Evolutionary conservation across 2,329 filamentous ascomycete species (phyloP).

Genomic region (Orbilia javanica): DNA sequence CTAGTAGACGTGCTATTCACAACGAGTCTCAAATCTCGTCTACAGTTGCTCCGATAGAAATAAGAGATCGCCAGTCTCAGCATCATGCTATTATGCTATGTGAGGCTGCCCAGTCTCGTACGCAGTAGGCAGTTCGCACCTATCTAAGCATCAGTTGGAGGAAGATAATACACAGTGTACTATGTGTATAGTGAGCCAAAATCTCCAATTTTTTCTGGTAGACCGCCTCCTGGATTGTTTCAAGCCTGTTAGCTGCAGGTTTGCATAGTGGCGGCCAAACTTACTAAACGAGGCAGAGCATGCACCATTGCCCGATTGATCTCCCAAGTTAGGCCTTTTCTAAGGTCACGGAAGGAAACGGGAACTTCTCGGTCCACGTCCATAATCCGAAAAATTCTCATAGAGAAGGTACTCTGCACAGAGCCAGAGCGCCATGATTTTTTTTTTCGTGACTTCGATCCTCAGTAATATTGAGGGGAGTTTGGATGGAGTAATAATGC

Average conservation of each 20-base stretch:
- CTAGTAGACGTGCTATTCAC: not conserved
- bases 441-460: constrained; percentile 13
- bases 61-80: constrained; percentile 47
- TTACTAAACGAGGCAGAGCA: constrained; percentile 40
- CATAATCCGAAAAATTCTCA: constrained; percentile 12
- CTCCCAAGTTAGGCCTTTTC: constrained; percentile 26
- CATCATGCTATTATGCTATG: constrained; percentile 40
- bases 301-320: constrained; percentile 32
- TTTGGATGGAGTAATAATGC: constrained; percentile 21
- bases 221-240: constrained; percentile 58
- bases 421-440: constrained; percentile 6
- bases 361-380: constrained; percentile 17
- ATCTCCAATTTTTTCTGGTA: constrained; percentile 31
- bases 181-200: constrained; percentile 39
- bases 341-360: constrained; percentile 24
- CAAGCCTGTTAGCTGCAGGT: constrained; percentile 53
- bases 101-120: constrained; percentile 35
- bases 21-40: constrained; percentile 28
- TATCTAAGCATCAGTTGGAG: constrained; percentile 16
- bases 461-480: constrained; percentile 33
- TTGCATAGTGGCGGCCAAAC: constrained; percentile 43
- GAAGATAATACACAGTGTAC: constrained; percentile 31
- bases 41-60: constrained; percentile 29
- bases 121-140: constrained; percentile 24
- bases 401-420: constrained; percentile 7